Conservation (phyloP, 441 rosid genomes). For the Euphorbia schlechtendalii region DNA sequence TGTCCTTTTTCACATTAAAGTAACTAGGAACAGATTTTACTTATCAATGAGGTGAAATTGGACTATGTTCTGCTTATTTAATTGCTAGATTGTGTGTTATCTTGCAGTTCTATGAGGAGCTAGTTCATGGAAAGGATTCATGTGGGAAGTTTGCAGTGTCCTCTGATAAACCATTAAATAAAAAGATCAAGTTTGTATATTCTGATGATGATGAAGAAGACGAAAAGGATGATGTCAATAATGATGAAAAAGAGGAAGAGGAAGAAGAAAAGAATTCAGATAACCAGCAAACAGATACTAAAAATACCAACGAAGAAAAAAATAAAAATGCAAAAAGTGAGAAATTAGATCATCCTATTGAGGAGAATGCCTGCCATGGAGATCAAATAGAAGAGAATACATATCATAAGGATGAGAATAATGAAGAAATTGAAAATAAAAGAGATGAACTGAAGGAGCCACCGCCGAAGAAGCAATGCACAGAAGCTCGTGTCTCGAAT, state of each 20-base stretch:
- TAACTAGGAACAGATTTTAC: too few species aligned
- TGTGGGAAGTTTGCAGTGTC: conserved; percentile 24
- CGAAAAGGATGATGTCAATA: conserved; percentile 19
- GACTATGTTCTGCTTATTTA: conserved; percentile 6
- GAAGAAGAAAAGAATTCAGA: conserved; percentile 31
- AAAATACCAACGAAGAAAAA: conserved; percentile 23
- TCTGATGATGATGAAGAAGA: conserved; percentile 52
- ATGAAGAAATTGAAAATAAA: conserved; percentile 26
- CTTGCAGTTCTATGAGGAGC: conserved; percentile 77
- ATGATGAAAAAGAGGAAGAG: conserved; percentile 24
- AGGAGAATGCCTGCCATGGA: conserved; percentile 21
- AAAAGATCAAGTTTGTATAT: conserved; percentile 68
- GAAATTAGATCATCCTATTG: conserved; percentile 25
- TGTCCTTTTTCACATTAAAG: too few species aligned
- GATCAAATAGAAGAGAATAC: conserved; percentile 26
- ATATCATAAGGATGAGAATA: conserved; percentile 11
- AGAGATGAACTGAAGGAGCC: conserved; percentile 40
- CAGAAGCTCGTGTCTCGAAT: conserved; percentile 36
- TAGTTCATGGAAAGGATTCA: conserved; percentile 43
- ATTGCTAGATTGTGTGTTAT: not conserved
- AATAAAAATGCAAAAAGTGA: conserved; percentile 27
- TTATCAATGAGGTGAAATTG: not conserved
- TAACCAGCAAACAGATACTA: conserved; percentile 18
- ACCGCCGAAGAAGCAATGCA: conserved; percentile 58
- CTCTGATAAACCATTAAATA: conserved; percentile 48